Evolutionary conservation across 1,284 basidiomycete genomes (phyloP).

Genomic region (Filobasidium uniguttulatum): DNA sequence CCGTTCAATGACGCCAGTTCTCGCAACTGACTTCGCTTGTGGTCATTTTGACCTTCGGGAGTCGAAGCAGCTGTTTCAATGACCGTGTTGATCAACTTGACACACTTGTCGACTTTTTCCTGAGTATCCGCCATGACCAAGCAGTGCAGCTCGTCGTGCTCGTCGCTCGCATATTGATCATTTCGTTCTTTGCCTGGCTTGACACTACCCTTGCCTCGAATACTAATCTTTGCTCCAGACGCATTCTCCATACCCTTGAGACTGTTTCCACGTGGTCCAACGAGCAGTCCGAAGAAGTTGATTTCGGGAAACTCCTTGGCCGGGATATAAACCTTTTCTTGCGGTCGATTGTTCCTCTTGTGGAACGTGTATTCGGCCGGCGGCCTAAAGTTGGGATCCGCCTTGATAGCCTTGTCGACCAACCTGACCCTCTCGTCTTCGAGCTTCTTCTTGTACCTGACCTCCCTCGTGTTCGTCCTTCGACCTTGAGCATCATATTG

Average conservation of each 20-base stretch:
- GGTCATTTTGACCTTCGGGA: constrained; percentile 97
- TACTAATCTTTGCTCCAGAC: constrained; percentile 95
- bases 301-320: constrained; percentile 99
- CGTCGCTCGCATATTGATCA: constrained; percentile 84
- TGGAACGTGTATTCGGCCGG: constrained; percentile 75
- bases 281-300: constrained; percentile 97
- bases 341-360: constrained; percentile 75
- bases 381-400: constrained; percentile 91
- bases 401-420: constrained; percentile 90
- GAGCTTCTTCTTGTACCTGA: constrained; percentile 92
- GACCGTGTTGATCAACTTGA: constrained; percentile 90
- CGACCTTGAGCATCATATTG: constrained; percentile 95
- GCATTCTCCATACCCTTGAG: constrained; percentile 99
- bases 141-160: constrained; percentile 98
- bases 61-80: constrained; percentile 98
- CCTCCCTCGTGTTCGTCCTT: constrained; percentile 93
- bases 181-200: constrained; percentile 95
- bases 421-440: constrained; percentile 91
- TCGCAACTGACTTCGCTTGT: constrained; percentile 96
- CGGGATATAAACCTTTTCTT: constrained; percentile 97
- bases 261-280: constrained; percentile 96
- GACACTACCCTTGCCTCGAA: constrained; percentile 93
- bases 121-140: constrained; percentile 86
- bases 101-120: constrained; percentile 79
- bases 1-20: constrained; percentile 96